Evolutionary conservation across 768 basidiomycete species (phyloP), one percentile per base, ranked within the genome.

Genomic region (Lepiota brunneoincarnata): DNA sequence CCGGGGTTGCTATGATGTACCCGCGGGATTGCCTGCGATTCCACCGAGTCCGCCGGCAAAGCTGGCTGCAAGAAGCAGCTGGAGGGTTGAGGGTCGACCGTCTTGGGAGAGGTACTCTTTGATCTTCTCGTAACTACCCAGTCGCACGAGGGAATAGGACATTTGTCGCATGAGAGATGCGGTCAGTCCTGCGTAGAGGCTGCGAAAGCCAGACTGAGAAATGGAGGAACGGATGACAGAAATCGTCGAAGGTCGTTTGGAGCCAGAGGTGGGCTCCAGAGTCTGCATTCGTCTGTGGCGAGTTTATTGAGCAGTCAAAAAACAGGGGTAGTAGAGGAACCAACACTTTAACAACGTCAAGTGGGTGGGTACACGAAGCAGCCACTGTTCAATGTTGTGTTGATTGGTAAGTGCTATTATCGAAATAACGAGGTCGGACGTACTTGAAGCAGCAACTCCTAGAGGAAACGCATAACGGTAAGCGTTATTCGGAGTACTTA

Each of bases 121-220:
- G 65, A 89, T 76, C 48, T 83, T 81, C 63, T 95, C 93, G 63
- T 94, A 93, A 18, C 76, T 81, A 20, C 92, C 92, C 26, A 94
- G 72, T 28, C 93, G 84, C 49, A 92, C 89, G 42, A 94, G 81
- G 0, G 91, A 91, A 63, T 95, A 95, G 9, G 91, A 86, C 91
- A 94, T 93, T 71, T 95, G 93, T 48, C 93, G 81, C 67, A 93
- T 75, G 20, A 93, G 68, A 2, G 92, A 91, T 4, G 92, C 92
- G 4, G 86, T 84, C 31, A 93, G 77, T 20, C 93, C 93, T 10
- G 87, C 84, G 61, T 90, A 93, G 21, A 94, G 69, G 57, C 89
- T 89, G 53, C 78, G 77, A 58, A 91, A 64, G 58, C 93, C 92
- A 17, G 82, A 81, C 58, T 83, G 75, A 14, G 76, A 69, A 31